A percentile compares a stretch with the other conserved stretches of the same genome.
These are phyloP conservation scores for Fusarium buharicum DNA, from an alignment of 2,329 filamentous ascomycete genomes.

Conservation along the genomic window DNA sequence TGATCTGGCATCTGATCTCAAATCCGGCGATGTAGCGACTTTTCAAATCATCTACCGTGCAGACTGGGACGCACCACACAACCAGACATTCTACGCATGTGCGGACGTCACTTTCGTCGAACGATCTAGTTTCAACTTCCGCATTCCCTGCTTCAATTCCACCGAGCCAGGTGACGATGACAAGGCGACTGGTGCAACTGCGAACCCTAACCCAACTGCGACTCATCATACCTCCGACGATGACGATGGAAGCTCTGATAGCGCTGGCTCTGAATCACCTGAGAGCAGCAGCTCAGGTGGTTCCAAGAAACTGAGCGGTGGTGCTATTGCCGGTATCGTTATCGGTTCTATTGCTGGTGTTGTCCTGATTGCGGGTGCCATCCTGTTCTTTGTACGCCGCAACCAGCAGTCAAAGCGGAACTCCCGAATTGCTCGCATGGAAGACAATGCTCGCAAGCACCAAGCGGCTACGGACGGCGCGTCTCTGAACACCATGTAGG, in stretches of 20 bases:
- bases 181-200: conserved; percentile 29
- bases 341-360: conserved; percentile 74
- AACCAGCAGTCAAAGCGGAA: conserved; percentile 35
- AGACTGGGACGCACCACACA: conserved; percentile 55
- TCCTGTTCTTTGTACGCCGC: conserved; percentile 64
- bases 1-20: conserved; percentile 49
- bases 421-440: conserved; percentile 31
- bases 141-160: conserved; percentile 58
- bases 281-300: conserved; percentile 32
- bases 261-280: conserved; percentile 11
- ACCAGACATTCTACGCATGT: conserved; percentile 61
- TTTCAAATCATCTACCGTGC: conserved; percentile 61
- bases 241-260: neutral
- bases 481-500: conserved; percentile 2
- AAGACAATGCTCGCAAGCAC: conserved; percentile 32
- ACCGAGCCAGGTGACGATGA: conserved; percentile 49
- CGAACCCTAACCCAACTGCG: conserved; percentile 17
- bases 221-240: conserved; percentile 17
- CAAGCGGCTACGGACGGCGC: conserved; percentile 23
- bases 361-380: conserved; percentile 67
- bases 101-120: conserved; percentile 59
- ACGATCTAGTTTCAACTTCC: conserved; percentile 47
- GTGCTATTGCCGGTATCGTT: conserved; percentile 79
- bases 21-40: conserved; percentile 58
- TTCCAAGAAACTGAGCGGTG: conserved; percentile 74